phyloP scores from a whole-genome alignment of 208 protist genomes.

The Leishmania guyanensis region DNA sequence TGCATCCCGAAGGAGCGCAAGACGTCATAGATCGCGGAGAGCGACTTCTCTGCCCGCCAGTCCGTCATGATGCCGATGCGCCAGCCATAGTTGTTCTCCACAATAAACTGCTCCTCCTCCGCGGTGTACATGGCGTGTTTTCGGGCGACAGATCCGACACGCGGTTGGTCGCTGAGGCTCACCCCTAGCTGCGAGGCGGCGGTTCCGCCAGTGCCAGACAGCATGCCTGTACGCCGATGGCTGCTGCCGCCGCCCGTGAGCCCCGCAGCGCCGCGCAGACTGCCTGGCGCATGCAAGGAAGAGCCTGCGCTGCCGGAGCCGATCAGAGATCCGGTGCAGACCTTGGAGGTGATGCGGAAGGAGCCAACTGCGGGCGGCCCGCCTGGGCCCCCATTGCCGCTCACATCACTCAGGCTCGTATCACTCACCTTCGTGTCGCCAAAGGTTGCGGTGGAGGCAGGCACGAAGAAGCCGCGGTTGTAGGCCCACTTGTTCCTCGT shows the following conservation, averaged over 20 bases:
- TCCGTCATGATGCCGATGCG: constrained; percentile 91
- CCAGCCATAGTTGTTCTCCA: constrained; percentile 85
- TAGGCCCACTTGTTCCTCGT: constrained; percentile 73
- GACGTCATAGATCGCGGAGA: constrained; percentile 64
- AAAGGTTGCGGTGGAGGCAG: constrained; percentile 50
- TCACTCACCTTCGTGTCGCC: constrained; percentile 24
- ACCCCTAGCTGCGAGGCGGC: constrained; percentile 41
- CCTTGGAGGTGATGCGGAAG: constrained; percentile 47
- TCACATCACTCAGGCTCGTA: constrained; percentile 20
- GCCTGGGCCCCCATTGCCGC: constrained; percentile 3
- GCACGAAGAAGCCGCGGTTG: constrained; percentile 80
- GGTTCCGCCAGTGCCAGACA: constrained; percentile 14
- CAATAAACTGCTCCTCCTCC: constrained; percentile 82
- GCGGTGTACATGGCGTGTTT: constrained; percentile 75
- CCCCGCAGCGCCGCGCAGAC: constrained; percentile 8
- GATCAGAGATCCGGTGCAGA: constrained; percentile 26
- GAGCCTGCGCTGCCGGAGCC: constrained; percentile 24
- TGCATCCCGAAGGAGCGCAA: constrained; percentile 71
- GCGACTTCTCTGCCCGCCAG: constrained; percentile 44
- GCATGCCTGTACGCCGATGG: constrained; percentile 30
- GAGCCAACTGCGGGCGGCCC: constrained; percentile 37
- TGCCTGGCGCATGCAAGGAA: constrained; percentile 27
- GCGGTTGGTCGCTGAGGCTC: constrained; percentile 53
- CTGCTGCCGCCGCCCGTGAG: constrained; percentile 13
- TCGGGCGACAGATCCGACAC: constrained; percentile 77